Evolutionary conservation across 2,329 filamentous ascomycete species (phyloP), one percentile per base, ranked within the genome.

Genomic region (Fusarium temperatum): DNA sequence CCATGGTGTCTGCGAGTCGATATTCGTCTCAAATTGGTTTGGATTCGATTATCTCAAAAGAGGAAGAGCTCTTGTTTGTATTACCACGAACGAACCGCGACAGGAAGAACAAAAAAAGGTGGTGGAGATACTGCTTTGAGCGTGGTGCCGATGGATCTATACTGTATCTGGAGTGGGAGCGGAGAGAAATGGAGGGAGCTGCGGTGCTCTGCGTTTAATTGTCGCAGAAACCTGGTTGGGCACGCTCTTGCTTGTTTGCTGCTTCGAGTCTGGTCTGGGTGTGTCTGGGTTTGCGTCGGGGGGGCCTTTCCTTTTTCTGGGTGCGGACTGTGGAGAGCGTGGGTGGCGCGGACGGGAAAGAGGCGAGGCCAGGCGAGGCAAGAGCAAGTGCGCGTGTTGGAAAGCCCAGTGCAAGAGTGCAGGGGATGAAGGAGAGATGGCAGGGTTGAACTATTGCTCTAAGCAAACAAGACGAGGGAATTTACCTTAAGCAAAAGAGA

Each of bases 71-170:
- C 67, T 71, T 75, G 80, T 80, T 74, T 75, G 80, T 81, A 81
- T 83, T 78, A 87, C 86, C 66, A 68, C 68, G 70, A 74, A 72
- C 74, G 61, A 74, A 78, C 64, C 73, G 70, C 66, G 67, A 74
- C 67, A 64, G 82, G 85, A 84, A 83, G 75, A 70, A 74, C 77
- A 78, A 86, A 87, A 88, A 88, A 85, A 84, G 84, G 82, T 85
- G 85, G 88, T 89, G 88, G 87, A 89, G 87, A 88, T 88, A 84
- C 88, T 90, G 84, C 84, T 89, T 90, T 89, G 88, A 89, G 88
- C 85, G 87, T 89, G 86, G 87, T 89, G 88, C 87, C 86, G 87
- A 89, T 86, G 86, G 87, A 85, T 86, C 88, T 90, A 89, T 89
- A 89, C 88, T 90, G 85, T 85, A 89, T 90, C 87, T 89, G 88